phyloP scores from a whole-genome alignment of 306 rosid genomes.

The Lablab purpureus region DNA sequence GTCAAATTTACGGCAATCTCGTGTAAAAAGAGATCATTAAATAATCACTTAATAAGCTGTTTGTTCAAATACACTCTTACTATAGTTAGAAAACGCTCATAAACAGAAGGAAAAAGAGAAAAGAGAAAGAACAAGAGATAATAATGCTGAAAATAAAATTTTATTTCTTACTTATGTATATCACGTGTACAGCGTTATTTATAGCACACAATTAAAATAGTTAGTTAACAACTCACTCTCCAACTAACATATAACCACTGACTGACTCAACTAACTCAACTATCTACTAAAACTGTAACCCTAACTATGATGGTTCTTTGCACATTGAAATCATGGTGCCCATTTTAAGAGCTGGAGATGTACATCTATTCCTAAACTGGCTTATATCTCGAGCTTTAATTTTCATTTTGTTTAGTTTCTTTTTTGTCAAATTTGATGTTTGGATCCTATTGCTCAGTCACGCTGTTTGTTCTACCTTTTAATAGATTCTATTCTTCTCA shows the following conservation, averaged over 20 bases:
- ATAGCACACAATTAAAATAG: too few species aligned
- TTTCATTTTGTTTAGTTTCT: slow-evolving; percentile 4
- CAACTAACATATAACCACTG: too few species aligned
- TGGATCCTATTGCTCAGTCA: background rate
- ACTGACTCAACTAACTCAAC: too few species aligned
- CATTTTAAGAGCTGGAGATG: slow-evolving; percentile 24
- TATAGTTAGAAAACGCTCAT: background rate
- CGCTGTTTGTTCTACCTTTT: background rate
- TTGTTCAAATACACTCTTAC: background rate
- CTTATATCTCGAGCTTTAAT: background rate
- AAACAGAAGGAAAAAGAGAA: background rate
- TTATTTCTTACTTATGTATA: too few species aligned
- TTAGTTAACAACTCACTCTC: too few species aligned
- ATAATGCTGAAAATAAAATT: too few species aligned
- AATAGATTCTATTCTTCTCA: background rate
- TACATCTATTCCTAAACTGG: background rate
- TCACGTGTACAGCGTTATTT: background rate
- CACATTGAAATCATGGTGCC: background rate
- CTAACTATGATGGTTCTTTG: background rate
- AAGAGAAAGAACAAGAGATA: too few species aligned
- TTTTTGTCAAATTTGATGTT: background rate
- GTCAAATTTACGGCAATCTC: background rate
- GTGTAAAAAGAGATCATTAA: background rate
- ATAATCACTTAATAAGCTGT: background rate
- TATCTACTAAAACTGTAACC: too few species aligned